Base-by-base conservation (phyloP, 495 filamentous ascomycete genomes). In the Filosporella fistucella region DNA sequence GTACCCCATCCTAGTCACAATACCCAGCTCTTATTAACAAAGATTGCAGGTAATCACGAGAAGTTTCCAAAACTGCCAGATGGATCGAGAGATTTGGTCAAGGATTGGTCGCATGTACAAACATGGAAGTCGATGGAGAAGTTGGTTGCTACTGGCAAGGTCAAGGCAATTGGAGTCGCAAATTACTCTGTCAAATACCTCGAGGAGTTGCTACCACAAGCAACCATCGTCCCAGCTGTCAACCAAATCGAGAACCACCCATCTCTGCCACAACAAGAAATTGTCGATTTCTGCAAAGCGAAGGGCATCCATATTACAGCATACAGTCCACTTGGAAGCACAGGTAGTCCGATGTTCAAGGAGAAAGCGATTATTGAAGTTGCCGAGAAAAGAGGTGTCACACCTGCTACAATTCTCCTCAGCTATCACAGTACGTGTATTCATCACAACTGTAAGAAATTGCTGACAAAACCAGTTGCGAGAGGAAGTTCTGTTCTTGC, bases 241-340 rank as follows among this genome's bases (percentile, higher is more conserved):
- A 93, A 94, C 69, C 88, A 94, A 77, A 89, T 94, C 60, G 89
- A 95, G 70, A 90, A 91, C 69, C 86, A 91, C 70, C 84, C 84
- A 12, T 75, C 72, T 4, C 77, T 93, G n/a, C 88, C 88, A 1
- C 88, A 93, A 69, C 83, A 90, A 64, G 87, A 93, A 57, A 84
- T 90, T 56, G 82, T 88, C 28, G 85, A 89, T 60, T 76, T 82
- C 50, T 89, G 84, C 69, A 77, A 73, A 37, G 67, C 72, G 45
- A 85, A 85, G 68, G 84, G 84, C 26, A 89, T 89, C 45, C 80
- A 85, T 56, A 64, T 90, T 56, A 85, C 85, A 24, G 86, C 86
- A 7, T 90, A 89, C 63, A 83, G 77, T 52, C 85, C 86, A 13
- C 65, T 90, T 0, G 87, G 88, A 10, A 88, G 84, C 66, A 89